These are phyloP conservation scores for Discostella stelligera DNA, from an alignment of 352 stramenopile genomes.

Conservation along the genomic window DNA sequence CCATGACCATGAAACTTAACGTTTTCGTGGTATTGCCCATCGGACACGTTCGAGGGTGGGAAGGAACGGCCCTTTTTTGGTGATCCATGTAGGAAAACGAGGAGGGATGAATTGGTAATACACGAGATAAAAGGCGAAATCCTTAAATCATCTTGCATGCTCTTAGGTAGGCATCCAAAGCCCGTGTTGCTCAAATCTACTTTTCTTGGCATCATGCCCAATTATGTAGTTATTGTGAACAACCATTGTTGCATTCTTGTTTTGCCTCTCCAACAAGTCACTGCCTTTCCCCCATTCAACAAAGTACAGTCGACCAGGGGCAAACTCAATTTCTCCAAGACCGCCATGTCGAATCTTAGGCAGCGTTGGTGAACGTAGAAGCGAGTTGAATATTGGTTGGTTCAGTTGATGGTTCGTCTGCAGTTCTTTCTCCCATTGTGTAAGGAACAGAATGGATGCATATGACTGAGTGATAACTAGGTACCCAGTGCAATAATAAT, in stretches of 20 bases:
- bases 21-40: not conserved
- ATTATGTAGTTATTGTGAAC: slow-evolving; percentile 49
- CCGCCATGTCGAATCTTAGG: slow-evolving; percentile 7
- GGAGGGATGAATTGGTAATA: too few species aligned
- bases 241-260: slow-evolving; percentile 16
- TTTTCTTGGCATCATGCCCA: slow-evolving; percentile 30
- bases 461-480: slow-evolving; percentile 17
- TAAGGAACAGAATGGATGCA: slow-evolving; percentile 24
- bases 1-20: slow-evolving; percentile 7
- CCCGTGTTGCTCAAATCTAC: slow-evolving; percentile 32
- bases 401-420: slow-evolving; percentile 30
- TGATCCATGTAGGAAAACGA: not conserved
- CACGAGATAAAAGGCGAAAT: too few species aligned
- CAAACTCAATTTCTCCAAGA: slow-evolving; percentile 20
- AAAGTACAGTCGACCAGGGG: slow-evolving; percentile 34
- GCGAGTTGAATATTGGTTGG: slow-evolving; percentile 40
- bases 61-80: too few species aligned
- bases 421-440: slow-evolving; percentile 32
- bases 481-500: slow-evolving; percentile 41
- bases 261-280: slow-evolving; percentile 3
- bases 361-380: slow-evolving; percentile 15
- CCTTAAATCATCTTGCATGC: slow-evolving; percentile 1
- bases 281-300: slow-evolving; percentile 22
- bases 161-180: slow-evolving; percentile 22
- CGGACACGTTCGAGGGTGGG: too few species aligned